A percentile compares a stretch with the other conserved stretches of the same genome.
Conservation (phyloP, 2,329 filamentous ascomycete genomes). For the Pyrenochaeta sp. region DNA sequence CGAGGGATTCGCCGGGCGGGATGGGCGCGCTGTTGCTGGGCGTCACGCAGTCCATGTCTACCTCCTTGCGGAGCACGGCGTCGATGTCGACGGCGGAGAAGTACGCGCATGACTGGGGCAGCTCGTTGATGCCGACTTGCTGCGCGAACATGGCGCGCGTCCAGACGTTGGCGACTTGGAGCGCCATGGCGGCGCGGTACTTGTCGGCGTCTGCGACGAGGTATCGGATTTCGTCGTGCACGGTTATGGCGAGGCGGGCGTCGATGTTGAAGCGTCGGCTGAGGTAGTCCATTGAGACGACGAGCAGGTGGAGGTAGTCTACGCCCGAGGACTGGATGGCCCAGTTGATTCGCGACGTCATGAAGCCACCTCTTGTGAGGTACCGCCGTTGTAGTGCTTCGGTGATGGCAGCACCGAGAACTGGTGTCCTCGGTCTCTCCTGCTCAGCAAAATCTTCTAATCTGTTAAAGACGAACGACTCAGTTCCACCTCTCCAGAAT, state of each 20-base stretch:
- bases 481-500: conserved; percentile 96
- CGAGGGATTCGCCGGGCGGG: conserved; percentile 82
- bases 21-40: conserved; percentile 83
- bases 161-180: conserved; percentile 95
- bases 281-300: conserved; percentile 94
- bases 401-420: conserved; percentile 93
- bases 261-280: conserved; percentile 83
- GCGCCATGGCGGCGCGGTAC: conserved; percentile 88
- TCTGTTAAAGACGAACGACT: conserved; percentile 98
- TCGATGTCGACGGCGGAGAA: conserved; percentile 97
- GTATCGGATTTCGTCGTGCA: conserved; percentile 97
- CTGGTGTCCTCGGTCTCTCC: conserved; percentile 86
- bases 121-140: conserved; percentile 93
- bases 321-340: conserved; percentile 97
- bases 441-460: conserved; percentile 98
- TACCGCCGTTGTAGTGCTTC: conserved; percentile 90
- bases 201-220: conserved; percentile 84
- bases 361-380: conserved; percentile 87
- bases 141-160: conserved; percentile 97
- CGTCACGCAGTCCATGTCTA: conserved; percentile 96
- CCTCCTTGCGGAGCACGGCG: conserved; percentile 94
- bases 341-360: conserved; percentile 98
- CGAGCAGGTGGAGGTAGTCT: conserved; percentile 93
- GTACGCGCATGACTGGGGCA: conserved; percentile 93
- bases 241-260: conserved; percentile 87